phyloP scores from a whole-genome alignment of 2,329 filamentous ascomycete species.

The Cercospora zeina region DNA sequence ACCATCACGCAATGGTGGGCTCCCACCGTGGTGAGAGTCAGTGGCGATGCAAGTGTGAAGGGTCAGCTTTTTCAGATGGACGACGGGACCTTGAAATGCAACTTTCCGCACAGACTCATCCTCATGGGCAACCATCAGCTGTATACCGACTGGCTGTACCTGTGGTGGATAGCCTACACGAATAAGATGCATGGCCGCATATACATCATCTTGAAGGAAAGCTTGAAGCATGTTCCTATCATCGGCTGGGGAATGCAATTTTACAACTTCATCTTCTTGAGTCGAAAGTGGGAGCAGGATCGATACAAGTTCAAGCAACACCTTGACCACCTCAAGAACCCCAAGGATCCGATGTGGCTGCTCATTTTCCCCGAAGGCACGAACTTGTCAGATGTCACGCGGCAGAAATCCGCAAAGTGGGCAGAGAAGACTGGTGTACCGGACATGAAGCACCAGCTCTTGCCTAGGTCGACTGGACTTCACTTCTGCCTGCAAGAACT shows the following conservation, averaged over 20 bases:
- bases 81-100: conserved; percentile 73
- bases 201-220: conserved; percentile 89
- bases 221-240: conserved; percentile 75
- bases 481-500: conserved; percentile 78
- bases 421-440: conserved; percentile 71
- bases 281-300: conserved; percentile 83
- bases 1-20: conserved; percentile 85
- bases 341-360: conserved; percentile 82
- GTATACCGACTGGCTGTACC: conserved; percentile 88
- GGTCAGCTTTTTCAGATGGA: conserved; percentile 69
- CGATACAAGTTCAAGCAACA: conserved; percentile 73
- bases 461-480: conserved; percentile 78
- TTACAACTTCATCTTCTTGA: conserved; percentile 87
- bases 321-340: conserved; percentile 67
- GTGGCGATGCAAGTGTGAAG: conserved; percentile 76
- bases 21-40: conserved; percentile 79
- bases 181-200: conserved; percentile 80
- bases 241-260: conserved; percentile 81
- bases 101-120: conserved; percentile 78
- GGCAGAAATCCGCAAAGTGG: conserved; percentile 71
- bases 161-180: conserved; percentile 93
- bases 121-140: conserved; percentile 85
- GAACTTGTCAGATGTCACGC: conserved; percentile 70
- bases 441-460: conserved; percentile 71
- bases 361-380: conserved; percentile 86